These are phyloP conservation scores for Picea mariana DNA, from an alignment of 83 land plant species.

Conservation along the genomic window DNA sequence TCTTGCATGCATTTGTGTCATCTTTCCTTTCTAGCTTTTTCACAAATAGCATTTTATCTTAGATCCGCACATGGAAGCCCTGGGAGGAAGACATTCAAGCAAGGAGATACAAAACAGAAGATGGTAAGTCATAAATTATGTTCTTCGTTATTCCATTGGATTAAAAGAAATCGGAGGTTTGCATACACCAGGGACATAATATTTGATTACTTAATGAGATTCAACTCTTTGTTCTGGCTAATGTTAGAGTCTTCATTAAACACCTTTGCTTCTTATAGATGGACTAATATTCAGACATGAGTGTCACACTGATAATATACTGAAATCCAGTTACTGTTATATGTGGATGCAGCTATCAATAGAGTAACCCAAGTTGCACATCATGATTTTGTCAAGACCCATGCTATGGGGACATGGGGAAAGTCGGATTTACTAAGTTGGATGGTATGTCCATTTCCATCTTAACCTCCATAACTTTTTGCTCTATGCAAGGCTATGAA, in stretches of 20 bases:
- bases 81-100: not conserved
- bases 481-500: too few relatives aligned
- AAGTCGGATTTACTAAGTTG: not conserved
- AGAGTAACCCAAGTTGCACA: not conserved
- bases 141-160: too few relatives aligned
- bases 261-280: not conserved
- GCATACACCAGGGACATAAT: too few relatives aligned
- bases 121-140: not conserved
- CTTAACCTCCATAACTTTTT: not conserved
- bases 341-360: not conserved
- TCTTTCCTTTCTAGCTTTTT: not conserved
- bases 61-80: not conserved
- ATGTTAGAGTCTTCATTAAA: not conserved
- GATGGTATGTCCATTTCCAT: not conserved
- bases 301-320: not conserved
- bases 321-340: not conserved
- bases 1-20: not conserved
- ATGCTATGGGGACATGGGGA: not conserved
- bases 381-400: conserved; percentile 1
- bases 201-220: too few relatives aligned
- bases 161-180: too few relatives aligned
- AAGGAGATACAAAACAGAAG: not conserved
- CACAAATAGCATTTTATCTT: not conserved
- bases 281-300: too few relatives aligned
- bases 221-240: too few relatives aligned